phyloP scores from a whole-genome alignment of 371 early-diverging fungal genomes.

The Enterospora canceri region DNA sequence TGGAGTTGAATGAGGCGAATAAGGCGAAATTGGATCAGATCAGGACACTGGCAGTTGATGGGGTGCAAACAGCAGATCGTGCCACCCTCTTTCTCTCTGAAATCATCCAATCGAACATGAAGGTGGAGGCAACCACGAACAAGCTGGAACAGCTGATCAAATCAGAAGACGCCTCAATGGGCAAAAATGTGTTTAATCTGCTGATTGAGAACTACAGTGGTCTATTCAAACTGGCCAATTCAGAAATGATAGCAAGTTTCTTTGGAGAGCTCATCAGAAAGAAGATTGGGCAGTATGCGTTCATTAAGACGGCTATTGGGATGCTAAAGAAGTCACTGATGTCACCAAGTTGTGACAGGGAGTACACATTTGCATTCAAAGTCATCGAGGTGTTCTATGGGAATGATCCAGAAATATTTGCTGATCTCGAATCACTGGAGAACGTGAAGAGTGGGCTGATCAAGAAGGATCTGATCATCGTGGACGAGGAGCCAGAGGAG shows the following conservation, averaged over 20 bases:
- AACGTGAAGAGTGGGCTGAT: constrained; percentile 26
- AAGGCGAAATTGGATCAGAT: constrained; percentile 10
- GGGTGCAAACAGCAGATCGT: constrained; percentile 1
- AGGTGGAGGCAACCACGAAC: constrained; percentile 13
- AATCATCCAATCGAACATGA: constrained; percentile 33
- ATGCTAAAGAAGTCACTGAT: constrained; percentile 32
- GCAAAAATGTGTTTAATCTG: constrained; percentile 35
- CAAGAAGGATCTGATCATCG: constrained; percentile 37
- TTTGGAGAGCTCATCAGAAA: constrained; percentile 44
- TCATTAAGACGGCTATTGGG: constrained; percentile 17
- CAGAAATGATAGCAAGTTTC: constrained; percentile 30
- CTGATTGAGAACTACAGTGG: constrained; percentile 38
- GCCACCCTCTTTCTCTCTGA: constrained; percentile 38
- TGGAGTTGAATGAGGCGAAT: constrained; percentile 12
- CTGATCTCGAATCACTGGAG: constrained; percentile 36
- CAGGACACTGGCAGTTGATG: constrained; percentile 10
- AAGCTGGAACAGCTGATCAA: constrained; percentile 18
- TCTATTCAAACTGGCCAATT: constrained; percentile 30
- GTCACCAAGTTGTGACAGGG: constrained; percentile 36
- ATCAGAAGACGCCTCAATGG: constrained; percentile 28
- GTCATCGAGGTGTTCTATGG: constrained; percentile 29
- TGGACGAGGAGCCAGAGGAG: constrained; percentile 25
- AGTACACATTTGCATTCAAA: constrained; percentile 43
- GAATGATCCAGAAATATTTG: constrained; percentile 12
- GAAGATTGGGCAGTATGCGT: neutral